A percentile compares a stretch with the other conserved stretches of the same genome.
These are phyloP conservation scores for Mycothermus thermophilus DNA, from an alignment of 495 filamentous ascomycete species.

Conservation along the genomic window DNA sequence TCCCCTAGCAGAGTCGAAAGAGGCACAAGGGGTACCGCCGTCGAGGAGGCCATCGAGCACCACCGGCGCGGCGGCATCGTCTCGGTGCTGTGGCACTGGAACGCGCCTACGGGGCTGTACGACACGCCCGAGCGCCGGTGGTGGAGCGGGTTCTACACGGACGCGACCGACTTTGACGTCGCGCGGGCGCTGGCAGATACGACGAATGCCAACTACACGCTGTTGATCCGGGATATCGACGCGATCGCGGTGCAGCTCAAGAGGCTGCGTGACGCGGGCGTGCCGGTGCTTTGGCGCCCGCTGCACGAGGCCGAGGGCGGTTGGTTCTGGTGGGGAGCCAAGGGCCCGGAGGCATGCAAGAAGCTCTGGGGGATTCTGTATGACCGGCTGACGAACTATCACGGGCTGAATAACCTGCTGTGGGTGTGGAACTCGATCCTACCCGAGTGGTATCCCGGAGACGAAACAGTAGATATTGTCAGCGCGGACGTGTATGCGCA, in stretches of 20 bases:
- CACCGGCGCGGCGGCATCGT: constrained; percentile 30
- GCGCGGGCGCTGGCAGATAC: constrained; percentile 22
- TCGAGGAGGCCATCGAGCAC: constrained; percentile 34
- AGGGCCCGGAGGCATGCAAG: constrained; percentile 31
- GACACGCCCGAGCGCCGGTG: constrained; percentile 30
- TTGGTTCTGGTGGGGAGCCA: constrained; percentile 42
- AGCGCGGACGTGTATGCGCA: constrained; percentile 24
- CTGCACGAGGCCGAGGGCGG: constrained; percentile 37
- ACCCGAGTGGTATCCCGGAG: constrained; percentile 34
- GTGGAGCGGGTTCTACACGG: constrained; percentile 36
- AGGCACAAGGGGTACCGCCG: constrained; percentile 22
- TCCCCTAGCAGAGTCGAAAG: constrained; percentile 29
- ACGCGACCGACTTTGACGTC: constrained; percentile 32
- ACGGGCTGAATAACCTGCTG: constrained; percentile 31
- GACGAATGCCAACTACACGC: constrained; percentile 29
- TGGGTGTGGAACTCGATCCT: constrained; percentile 39
- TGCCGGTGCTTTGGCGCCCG: constrained; percentile 32
- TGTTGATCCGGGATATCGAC: constrained; percentile 36
- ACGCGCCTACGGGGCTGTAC: constrained; percentile 21
- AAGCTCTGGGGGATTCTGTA: constrained; percentile 28
- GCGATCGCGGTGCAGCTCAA: constrained; percentile 35
- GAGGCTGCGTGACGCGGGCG: constrained; percentile 22
- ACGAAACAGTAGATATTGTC: constrained; percentile 28
- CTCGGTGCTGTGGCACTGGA: constrained; percentile 36
- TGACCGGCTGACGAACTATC: constrained; percentile 27